Conservation (phyloP, 306 rosid genomes). For the Dryas octopetala region DNA sequence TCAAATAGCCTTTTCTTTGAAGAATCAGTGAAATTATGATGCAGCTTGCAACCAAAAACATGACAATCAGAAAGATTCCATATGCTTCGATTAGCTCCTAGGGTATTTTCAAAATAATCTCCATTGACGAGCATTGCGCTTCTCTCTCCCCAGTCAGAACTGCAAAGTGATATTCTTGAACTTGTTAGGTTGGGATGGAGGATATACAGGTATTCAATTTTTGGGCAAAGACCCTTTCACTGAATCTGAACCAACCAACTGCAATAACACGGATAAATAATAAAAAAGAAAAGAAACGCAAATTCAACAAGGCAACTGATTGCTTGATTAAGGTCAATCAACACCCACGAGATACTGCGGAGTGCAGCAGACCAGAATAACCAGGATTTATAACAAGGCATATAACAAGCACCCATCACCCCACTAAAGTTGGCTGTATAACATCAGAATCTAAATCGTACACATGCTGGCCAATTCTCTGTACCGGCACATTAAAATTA, state of each 20-base stretch:
- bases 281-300: not conserved
- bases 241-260: slow-evolving; percentile 5
- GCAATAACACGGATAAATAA: not conserved
- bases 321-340: not conserved
- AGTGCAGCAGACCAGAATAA: too few species aligned
- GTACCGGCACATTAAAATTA: not conserved
- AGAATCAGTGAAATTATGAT: slow-evolving; percentile 41
- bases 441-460: not conserved
- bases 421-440: not conserved
- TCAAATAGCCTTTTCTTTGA: slow-evolving; percentile 64
- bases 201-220: not conserved
- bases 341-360: too few species aligned
- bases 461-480: not conserved
- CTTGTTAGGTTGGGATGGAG: not conserved
- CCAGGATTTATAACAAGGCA: too few species aligned
- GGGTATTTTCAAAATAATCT: slow-evolving; percentile 35
- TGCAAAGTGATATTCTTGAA: slow-evolving; percentile 36
- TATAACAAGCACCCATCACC: not conserved
- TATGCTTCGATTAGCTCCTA: slow-evolving; percentile 38
- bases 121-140: slow-evolving; percentile 49
- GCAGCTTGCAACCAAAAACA: slow-evolving; percentile 80
- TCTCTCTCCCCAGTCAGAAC: slow-evolving; percentile 78
- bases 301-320: not conserved
- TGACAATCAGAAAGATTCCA: slow-evolving; percentile 89
- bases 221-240: not conserved